These are phyloP conservation scores for Primulina tabacum DNA, from an alignment of 257 asterid species.

Conservation along the genomic window DNA sequence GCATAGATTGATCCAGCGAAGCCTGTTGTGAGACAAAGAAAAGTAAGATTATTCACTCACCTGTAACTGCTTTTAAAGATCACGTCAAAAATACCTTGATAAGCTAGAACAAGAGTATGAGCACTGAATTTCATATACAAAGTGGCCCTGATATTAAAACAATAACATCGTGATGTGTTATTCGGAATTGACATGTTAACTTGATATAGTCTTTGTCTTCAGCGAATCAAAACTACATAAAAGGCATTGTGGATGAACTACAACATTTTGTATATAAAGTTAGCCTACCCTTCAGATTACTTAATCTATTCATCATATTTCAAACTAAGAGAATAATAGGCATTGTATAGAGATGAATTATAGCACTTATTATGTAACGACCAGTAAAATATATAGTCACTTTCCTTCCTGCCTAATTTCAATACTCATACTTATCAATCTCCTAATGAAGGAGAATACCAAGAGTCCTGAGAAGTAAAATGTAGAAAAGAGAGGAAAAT, in stretches of 20 bases:
- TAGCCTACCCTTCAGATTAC: not conserved
- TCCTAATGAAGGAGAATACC: too few species aligned
- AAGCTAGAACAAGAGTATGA: constrained; percentile 16
- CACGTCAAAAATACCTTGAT: constrained; percentile 7
- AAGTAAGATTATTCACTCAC: constrained; percentile 5
- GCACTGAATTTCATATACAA: not conserved
- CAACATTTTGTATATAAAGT: not conserved
- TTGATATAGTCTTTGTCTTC: not conserved
- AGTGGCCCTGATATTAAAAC: not conserved
- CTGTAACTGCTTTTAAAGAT: not conserved
- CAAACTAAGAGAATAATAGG: too few species aligned
- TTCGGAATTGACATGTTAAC: not conserved
- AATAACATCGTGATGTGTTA: not conserved
- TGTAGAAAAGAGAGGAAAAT: too few species aligned
- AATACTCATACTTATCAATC: too few species aligned
- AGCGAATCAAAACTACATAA: not conserved
- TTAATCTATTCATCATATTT: not conserved
- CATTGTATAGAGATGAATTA: too few species aligned
- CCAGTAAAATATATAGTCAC: too few species aligned
- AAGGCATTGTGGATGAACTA: not conserved
- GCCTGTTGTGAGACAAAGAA: constrained; percentile 45
- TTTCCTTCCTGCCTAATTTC: too few species aligned
- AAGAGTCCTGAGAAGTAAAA: too few species aligned
- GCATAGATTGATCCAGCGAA: constrained; percentile 66
- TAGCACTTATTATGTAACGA: too few species aligned